Base-by-base conservation (phyloP, 2,329 filamentous ascomycete species). In the Elsinoe australis region DNA sequence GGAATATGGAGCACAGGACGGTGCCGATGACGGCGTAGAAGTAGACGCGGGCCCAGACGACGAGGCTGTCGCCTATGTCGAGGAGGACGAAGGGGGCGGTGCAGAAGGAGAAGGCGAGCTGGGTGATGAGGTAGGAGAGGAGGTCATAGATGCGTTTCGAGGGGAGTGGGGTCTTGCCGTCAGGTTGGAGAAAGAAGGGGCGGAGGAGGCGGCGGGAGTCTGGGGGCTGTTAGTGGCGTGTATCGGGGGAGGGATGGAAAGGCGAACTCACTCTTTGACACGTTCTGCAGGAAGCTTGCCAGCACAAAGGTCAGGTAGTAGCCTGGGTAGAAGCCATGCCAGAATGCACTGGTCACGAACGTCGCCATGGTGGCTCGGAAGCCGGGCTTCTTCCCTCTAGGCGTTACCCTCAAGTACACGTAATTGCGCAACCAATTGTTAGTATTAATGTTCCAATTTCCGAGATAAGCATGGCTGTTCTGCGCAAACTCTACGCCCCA, bases 371-470 rank as follows among this genome's bases (percentile, higher is more conserved):
- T 96, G 44, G 92, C 92, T 51, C 89, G 78, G 71, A 98, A 98
- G 1, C 92, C 92, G 7, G 92, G 92, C 66, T 96, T 98, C 73
- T 88, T 92, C 47, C 92, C 92, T 57, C 85, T 85, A 0, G 92
- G 92, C 0, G 92, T 98, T 2, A 98, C 92, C 18, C 92, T 82
- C 39, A 98, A 75, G 62, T 96, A 98, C 57, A 98, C 76, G 62
- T 95, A 98, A 66, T 96, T 95, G 38, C 89, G 80, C 52, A 98
- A 71, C 92, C 92, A 98, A 59, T 87, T 80, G 65, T 95, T 98
- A 9, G 92, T 98, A 67, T 96, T 96, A 71, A 95, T 95, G 66
- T 98, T 98, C 92, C 92, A 98, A 59, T 80, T 85, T 41, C 83
- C 90, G 2, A 98, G 75, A 59, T 92, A 96, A 1, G 80, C 88